Base-by-base conservation (phyloP, 2,329 filamentous ascomycete species). In the Pyrenochaeta sp. region DNA sequence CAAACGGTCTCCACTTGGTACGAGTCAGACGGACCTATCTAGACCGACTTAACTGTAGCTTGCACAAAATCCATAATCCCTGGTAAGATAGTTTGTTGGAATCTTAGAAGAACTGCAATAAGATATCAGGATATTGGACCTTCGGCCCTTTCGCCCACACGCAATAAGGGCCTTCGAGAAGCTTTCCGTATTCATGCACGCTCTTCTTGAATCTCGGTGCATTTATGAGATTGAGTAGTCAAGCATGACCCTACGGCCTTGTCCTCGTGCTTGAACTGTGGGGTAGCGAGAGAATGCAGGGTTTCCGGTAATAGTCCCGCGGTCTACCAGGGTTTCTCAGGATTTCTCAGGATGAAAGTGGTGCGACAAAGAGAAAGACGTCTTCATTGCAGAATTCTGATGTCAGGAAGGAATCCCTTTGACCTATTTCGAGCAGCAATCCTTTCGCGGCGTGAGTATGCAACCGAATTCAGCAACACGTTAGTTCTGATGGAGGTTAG, bases 81-180 rank as follows among this genome's bases (percentile, higher is more conserved):
- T 60, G 58, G 35, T 37, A 40, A 20, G 12, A 36, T 40, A 36
- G 27, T 27, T 23, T 37, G 17, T 14, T 44, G 7, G 9, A 56
- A 32, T 42, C 63, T 62, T 68, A 66, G 45, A 21, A 55, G 27
- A 43, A 32, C 43, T 54, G 49, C 45, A 58, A 52, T 64, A 71
- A 66, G 48, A 32, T 45, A 41, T 51, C 50, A 60, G 60, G 64
- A 66, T 69, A 51, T 42, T 61, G 66, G 65, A 68, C 53, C 49
- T 43, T 42, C 68, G 68, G 68, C 53, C 67, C 67, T 68, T 43
- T 49, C 42, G 53, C 50, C 66, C 61, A 60, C 61, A 60, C 47
- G 49, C 37, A 54, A 54, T 46, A 49, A 59, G 55, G 50, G 58
- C 53, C 52, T 66, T 69, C 65, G 63, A 68, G 66, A 69, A 70